Percentiles rank a stretch among this genome's conserved stretches.
Evolutionary conservation across 495 filamentous ascomycete species (phyloP).

Genomic region (Articulospora tetracladia): DNA sequence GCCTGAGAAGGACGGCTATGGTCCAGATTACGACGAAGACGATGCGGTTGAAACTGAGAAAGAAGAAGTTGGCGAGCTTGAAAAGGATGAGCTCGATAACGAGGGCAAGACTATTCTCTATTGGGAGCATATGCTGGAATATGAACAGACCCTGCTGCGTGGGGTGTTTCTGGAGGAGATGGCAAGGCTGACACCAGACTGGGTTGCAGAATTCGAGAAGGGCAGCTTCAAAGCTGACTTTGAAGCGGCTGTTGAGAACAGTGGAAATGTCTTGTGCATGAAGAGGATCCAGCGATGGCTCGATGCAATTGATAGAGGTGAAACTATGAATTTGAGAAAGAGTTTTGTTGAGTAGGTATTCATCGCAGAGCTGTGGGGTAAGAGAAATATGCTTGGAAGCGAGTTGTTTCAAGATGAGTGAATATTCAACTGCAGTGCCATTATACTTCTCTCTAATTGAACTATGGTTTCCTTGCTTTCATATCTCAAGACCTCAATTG

Average conservation of each 20-base stretch:
- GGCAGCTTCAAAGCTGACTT: neutral
- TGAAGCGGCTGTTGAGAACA: slow-evolving; percentile 3
- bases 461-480: too few species aligned
- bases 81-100: slow-evolving; percentile 23
- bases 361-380: neutral
- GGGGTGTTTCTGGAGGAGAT: slow-evolving; percentile 31
- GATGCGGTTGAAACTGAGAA: slow-evolving; percentile 11
- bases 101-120: slow-evolving; percentile 20
- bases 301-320: neutral
- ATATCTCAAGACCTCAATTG: too few species aligned
- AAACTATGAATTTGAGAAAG: slow-evolving; percentile 1
- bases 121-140: slow-evolving; percentile 25
- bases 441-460: too few species aligned
- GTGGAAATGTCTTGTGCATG: neutral
- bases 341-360: neutral
- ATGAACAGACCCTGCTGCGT: slow-evolving; percentile 33
- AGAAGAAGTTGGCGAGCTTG: slow-evolving; percentile 9
- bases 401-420: too few species aligned
- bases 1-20: slow-evolving; percentile 31
- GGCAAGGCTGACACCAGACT: neutral
- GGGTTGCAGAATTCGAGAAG: neutral
- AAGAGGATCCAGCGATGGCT: slow-evolving; percentile 1
- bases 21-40: slow-evolving; percentile 28
- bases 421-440: too few species aligned
- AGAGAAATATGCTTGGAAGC: too few species aligned